These are phyloP conservation scores for Phytopythium cucurbitacearum DNA, from an alignment of 352 stramenopile species.

Conservation along the genomic window DNA sequence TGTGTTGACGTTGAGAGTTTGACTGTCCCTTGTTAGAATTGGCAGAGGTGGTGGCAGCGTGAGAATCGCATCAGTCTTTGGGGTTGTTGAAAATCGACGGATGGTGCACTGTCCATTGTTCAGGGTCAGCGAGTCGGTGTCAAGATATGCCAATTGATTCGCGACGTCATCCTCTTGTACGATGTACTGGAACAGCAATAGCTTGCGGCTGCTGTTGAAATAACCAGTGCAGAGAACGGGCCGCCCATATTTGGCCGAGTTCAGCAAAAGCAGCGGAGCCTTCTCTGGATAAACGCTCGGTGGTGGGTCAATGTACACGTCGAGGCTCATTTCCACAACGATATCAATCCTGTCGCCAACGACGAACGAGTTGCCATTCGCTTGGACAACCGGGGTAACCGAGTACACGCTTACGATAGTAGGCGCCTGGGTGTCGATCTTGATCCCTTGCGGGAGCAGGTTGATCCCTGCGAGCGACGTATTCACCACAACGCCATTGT, in stretches of 20 bases:
- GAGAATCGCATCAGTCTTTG: conserved; percentile 61
- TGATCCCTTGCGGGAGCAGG: conserved; percentile 43
- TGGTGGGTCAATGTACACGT: conserved; percentile 76
- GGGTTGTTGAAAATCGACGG: conserved; percentile 77
- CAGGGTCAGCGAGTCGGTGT: conserved; percentile 53
- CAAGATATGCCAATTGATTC: conserved; percentile 50
- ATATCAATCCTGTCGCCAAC: conserved; percentile 79
- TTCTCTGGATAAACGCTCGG: conserved; percentile 68
- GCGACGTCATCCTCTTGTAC: conserved; percentile 52
- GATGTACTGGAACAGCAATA: conserved; percentile 71
- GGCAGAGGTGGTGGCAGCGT: conserved; percentile 44
- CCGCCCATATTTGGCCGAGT: conserved; percentile 38
- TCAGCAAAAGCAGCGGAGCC: conserved; percentile 62
- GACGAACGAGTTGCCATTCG: conserved; percentile 69
- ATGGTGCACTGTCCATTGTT: conserved; percentile 77
- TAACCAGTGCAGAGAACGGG: conserved; percentile 58
- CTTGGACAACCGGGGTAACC: conserved; percentile 34
- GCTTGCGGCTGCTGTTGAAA: conserved; percentile 40
- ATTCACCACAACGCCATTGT: conserved; percentile 39
- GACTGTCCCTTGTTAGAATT: conserved; percentile 25
- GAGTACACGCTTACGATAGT: conserved; percentile 61
- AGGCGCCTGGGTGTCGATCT: conserved; percentile 53
- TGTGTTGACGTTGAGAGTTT: conserved; percentile 67
- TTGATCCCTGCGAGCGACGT: conserved; percentile 36
- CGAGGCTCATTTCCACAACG: conserved; percentile 64